Conservation (phyloP, 2,329 filamentous ascomycete species). For the Alternaria triticimaculans region DNA sequence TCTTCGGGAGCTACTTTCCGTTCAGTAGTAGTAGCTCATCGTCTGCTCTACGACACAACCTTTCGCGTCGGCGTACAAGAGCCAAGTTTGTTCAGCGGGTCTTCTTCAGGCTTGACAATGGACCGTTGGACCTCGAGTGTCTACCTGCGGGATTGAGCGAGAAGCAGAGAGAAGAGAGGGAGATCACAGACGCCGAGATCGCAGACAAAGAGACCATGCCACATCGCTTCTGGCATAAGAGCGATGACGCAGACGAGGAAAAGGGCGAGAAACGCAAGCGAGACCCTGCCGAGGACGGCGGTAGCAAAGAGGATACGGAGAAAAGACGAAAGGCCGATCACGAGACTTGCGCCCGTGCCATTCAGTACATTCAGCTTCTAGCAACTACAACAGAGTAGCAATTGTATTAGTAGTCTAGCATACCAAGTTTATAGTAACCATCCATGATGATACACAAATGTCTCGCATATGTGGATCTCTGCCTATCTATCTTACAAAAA, state of each 20-base stretch:
- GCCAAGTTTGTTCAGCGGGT: slow-evolving; percentile 43
- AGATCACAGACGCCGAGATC: slow-evolving; percentile 34
- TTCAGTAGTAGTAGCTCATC: slow-evolving; percentile 10
- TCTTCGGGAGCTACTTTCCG: slow-evolving; percentile 28
- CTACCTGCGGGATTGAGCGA: slow-evolving; percentile 10
- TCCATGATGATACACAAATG: not conserved
- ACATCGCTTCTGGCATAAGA: slow-evolving; percentile 38
- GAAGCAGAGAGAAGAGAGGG: slow-evolving; percentile 29
- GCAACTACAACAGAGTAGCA: not conserved
- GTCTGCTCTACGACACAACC: slow-evolving; percentile 21
- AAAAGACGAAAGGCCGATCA: not conserved
- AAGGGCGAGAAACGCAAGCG: not conserved
- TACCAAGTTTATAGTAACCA: not conserved
- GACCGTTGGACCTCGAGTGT: slow-evolving; percentile 20
- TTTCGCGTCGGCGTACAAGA: slow-evolving; percentile 25
- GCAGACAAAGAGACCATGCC: slow-evolving; percentile 3
- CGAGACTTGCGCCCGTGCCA: not conserved
- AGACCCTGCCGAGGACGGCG: not conserved
- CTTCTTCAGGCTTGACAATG: slow-evolving; percentile 39
- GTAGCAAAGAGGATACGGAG: not conserved
- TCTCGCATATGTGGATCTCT: not conserved
- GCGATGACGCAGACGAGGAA: not conserved
- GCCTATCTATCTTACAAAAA: not conserved
- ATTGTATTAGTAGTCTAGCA: not conserved
- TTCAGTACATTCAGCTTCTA: not conserved